phyloP scores from a whole-genome alignment of 2,329 filamentous ascomycete genomes.

The Albifimbria verrucaria region DNA sequence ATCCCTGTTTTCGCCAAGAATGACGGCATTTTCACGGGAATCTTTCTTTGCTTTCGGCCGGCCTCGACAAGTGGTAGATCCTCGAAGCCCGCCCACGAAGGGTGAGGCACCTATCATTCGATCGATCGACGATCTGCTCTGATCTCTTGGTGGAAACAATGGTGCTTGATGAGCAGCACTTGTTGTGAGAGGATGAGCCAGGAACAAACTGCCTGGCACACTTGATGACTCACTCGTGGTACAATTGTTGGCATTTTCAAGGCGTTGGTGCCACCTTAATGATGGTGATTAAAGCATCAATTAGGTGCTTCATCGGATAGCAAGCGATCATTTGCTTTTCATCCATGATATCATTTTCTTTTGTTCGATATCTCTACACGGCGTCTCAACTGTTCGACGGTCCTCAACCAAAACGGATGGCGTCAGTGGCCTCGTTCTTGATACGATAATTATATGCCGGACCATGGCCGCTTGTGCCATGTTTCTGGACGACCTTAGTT shows the following conservation, averaged over 20 bases:
- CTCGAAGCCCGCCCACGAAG: conserved; percentile 70
- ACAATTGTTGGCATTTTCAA: background rate
- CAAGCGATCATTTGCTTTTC: background rate
- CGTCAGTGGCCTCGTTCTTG: too few species aligned
- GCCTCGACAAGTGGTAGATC: conserved; percentile 56
- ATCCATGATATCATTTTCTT: background rate
- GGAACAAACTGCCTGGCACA: background rate
- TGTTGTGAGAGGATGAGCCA: background rate
- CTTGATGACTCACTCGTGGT: background rate
- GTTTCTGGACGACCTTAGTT: background rate
- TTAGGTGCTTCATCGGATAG: background rate
- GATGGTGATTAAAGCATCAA: background rate
- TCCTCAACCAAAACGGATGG: too few species aligned
- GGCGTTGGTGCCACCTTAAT: background rate
- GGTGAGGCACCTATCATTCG: conserved; percentile 73
- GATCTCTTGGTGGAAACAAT: conserved; percentile 18
- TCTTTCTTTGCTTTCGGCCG: conserved; percentile 49
- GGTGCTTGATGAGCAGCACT: background rate
- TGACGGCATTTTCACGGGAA: conserved; percentile 51
- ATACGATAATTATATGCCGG: too few species aligned
- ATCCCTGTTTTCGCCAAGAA: conserved; percentile 51
- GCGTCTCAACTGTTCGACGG: too few species aligned
- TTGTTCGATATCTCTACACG: background rate
- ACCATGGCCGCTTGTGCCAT: too few species aligned
- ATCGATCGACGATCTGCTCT: conserved; percentile 76